Evolutionary conservation across 78 protist genomes (phyloP).

Genomic region (Dictyostelium intermedium): DNA sequence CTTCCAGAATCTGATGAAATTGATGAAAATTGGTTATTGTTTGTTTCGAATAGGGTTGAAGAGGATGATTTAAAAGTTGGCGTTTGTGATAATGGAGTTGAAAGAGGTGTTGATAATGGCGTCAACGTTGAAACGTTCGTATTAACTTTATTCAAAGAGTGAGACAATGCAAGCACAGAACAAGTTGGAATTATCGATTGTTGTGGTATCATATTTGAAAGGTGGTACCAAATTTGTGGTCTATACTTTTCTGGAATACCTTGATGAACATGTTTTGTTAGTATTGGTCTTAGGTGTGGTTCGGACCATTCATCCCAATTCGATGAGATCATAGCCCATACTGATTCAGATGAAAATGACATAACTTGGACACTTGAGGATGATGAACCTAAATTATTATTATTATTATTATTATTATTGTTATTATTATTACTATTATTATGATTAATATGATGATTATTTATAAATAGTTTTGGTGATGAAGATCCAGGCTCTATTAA

Average conservation of each 20-base stretch:
- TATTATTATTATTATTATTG: neutral
- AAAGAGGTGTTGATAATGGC: constrained; percentile 41
- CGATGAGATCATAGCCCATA: constrained; percentile 43
- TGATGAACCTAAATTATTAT: neutral
- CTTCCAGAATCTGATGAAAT: constrained; percentile 12
- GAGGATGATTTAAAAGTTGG: neutral
- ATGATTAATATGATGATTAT: neutral
- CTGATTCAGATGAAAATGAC: constrained; percentile 47
- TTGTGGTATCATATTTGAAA: constrained; percentile 64
- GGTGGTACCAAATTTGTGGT: constrained; percentile 37
- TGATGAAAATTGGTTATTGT: neutral
- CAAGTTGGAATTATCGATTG: constrained; percentile 33
- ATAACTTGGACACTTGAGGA: neutral
- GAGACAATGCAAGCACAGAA: neutral
- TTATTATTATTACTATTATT: neutral
- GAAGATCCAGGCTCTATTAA: neutral
- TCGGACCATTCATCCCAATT: constrained; percentile 76
- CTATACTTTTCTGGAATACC: constrained; percentile 70
- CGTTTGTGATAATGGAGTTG: neutral
- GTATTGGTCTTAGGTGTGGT: constrained; percentile 5
- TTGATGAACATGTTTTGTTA: constrained; percentile 49
- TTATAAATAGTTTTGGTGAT: neutral
- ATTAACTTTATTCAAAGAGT: neutral
- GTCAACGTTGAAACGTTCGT: constrained; percentile 6
- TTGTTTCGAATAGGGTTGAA: neutral